Conservation (phyloP, 495 filamentous ascomycete species). For the Xylaria flabelliformis region DNA sequence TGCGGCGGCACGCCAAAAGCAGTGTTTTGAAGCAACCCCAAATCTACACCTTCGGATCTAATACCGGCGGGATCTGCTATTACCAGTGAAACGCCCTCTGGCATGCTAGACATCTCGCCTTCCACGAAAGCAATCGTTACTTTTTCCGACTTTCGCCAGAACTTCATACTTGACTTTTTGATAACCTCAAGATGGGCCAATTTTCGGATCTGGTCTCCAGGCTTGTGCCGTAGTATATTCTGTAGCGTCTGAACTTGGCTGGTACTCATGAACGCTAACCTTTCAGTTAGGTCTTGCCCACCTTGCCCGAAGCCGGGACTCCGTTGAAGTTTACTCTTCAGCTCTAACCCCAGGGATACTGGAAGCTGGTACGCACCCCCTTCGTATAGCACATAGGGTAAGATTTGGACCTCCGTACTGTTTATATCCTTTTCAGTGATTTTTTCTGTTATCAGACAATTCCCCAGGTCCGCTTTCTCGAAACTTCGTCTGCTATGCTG, state of each 20-base stretch:
- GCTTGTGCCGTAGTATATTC: background rate
- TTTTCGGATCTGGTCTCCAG: background rate
- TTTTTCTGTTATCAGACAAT: background rate
- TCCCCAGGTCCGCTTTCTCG: background rate
- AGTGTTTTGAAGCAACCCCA: background rate
- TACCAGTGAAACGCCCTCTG: background rate
- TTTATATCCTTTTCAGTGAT: background rate
- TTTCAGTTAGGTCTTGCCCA: background rate
- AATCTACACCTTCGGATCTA: background rate
- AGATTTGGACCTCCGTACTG: background rate
- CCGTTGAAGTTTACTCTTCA: background rate
- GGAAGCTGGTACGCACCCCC: constrained; percentile 5
- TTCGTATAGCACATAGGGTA: constrained; percentile 6
- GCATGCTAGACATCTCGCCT: background rate
- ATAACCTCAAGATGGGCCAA: background rate
- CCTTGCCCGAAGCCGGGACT: background rate
- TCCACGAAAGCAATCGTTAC: background rate
- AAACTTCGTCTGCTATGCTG: background rate
- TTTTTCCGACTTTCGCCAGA: background rate
- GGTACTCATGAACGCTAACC: background rate
- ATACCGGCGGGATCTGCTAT: background rate
- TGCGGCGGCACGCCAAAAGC: background rate
- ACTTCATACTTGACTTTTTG: background rate
- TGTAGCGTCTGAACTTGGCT: background rate
- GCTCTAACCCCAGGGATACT: background rate